Base-by-base conservation (phyloP, 2,329 filamentous ascomycete species). In the Massarina eburnea region DNA sequence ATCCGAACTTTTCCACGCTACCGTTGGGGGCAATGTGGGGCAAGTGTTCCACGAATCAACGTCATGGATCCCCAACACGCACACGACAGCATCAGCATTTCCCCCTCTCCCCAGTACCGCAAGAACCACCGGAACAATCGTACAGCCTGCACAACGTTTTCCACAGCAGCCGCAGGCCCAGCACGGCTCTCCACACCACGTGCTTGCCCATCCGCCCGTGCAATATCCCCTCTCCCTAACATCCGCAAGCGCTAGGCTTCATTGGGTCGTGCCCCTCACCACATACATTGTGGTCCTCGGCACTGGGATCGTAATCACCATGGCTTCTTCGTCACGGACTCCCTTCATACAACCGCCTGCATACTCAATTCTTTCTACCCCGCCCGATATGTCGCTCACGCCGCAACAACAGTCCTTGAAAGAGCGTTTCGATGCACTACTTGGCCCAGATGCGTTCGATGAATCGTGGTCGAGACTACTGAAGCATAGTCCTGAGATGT, bases 401-500 rank as follows among this genome's bases (percentile, higher is more conserved):
- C 41, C 49, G 20, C 49, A 58, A 38, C 58, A 63, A 39, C 46
- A 63, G 43, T 41, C 27, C 1, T 50, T 66, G 12, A 64, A 60
- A 46, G 45, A 54, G 22, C 49, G 47, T 3, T 63, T 65, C 43
- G 49, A 61, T 19, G 51, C 46, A 8, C 46, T 55, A 17, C 47
- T 66, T n/a, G 61, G 61, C 12, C 35, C 54, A 9, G 39, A 49
- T 19, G 48, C 52, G 4, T 66, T 57, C 30, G 61, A 65, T 18
- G 55, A 59, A 36, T 50, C 52, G 42, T 68, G 65, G 65, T 46
- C 52, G 10, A 49, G 56, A 5, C 50, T 67, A 29, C 58, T 66
- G 12, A 49, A 41, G 4, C 53, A 64, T 35, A 55, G 52, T 9
- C 65, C 62, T 3, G 55, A 58, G 18, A 64, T 66, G 58, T 66